These are phyloP conservation scores for Sphagnum contortum DNA, from an alignment of 225 moss, liverwort and hornwort genomes.

Conservation along the genomic window DNA sequence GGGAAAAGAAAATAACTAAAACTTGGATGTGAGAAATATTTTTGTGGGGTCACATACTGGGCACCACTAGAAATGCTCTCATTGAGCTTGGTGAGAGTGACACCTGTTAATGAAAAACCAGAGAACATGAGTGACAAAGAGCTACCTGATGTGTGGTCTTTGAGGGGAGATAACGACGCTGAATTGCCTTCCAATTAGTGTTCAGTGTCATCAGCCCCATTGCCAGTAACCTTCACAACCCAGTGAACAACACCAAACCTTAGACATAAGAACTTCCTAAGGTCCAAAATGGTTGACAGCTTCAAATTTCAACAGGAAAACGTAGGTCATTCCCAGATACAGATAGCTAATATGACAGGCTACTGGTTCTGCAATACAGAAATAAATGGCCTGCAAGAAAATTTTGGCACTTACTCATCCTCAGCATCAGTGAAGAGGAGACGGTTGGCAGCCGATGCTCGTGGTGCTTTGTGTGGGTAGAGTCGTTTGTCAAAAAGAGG, in stretches of 20 bases:
- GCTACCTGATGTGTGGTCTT: slow-evolving; percentile 87
- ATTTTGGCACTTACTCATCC: slow-evolving; percentile 71
- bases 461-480: slow-evolving; percentile 81
- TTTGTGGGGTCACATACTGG: too few species aligned
- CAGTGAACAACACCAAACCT: slow-evolving; percentile 3
- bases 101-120: too few species aligned
- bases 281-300: too few species aligned
- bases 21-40: too few species aligned
- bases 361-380: too few species aligned
- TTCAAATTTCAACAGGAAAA: too few species aligned
- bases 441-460: slow-evolving; percentile 50
- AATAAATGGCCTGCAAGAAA: background rate
- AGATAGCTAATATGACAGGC: too few species aligned
- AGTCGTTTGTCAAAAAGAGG: slow-evolving; percentile 54
- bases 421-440: slow-evolving; percentile 85
- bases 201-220: slow-evolving; percentile 93
- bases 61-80: too few species aligned
- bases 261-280: too few species aligned
- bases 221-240: slow-evolving; percentile 64
- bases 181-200: slow-evolving; percentile 88
- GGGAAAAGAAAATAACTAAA: too few species aligned
- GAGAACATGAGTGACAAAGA: slow-evolving; percentile 2
- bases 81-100: too few species aligned
- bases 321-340: too few species aligned
- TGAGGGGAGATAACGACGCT: slow-evolving; percentile 75